Evolutionary conservation across 176 grass and related monocot genomes (phyloP).

Genomic region (Oropetium thomaeum): DNA sequence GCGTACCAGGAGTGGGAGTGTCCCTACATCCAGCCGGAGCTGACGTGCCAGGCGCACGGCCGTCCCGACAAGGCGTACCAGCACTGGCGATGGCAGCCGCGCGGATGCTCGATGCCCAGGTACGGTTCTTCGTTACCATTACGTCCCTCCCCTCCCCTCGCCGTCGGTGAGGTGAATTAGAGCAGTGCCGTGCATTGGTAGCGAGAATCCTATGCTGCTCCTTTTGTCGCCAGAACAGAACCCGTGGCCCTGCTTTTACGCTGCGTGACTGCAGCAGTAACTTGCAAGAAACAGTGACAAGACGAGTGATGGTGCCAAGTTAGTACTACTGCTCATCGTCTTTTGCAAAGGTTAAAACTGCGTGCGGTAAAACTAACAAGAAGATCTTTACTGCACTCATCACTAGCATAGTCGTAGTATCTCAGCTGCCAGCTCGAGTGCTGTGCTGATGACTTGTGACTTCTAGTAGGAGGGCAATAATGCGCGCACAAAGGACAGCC

Average conservation of each 20-base stretch:
- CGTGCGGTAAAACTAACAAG: not conserved
- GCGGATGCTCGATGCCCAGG: conserved; percentile 78
- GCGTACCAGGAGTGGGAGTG: conserved; percentile 78
- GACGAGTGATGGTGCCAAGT: not conserved
- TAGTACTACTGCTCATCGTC: not conserved
- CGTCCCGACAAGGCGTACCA: conserved; percentile 73
- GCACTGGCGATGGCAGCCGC: conserved; percentile 80
- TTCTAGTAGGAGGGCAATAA: conserved; percentile 32
- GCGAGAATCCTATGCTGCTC: conserved; percentile 30
- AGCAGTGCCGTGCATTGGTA: not conserved
- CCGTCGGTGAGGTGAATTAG: not conserved
- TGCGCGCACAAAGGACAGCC: conserved; percentile 3
- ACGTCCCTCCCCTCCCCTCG: not conserved
- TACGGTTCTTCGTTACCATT: not conserved
- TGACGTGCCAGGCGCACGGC: conserved; percentile 84
- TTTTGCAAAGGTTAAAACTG: not conserved
- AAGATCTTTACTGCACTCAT: not conserved
- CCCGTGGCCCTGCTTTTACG: conserved; percentile 12
- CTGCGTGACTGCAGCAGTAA: not conserved
- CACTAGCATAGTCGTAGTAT: not conserved
- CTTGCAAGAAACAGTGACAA: not conserved
- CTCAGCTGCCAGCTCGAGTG: not conserved
- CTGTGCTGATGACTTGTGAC: conserved; percentile 27
- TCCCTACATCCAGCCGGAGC: conserved; percentile 81
- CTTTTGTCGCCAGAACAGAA: not conserved